Percentiles rank a stretch among this genome's conserved stretches.
Conservation (phyloP, 768 basidiomycete genomes). For the Tulasnella sp. region DNA sequence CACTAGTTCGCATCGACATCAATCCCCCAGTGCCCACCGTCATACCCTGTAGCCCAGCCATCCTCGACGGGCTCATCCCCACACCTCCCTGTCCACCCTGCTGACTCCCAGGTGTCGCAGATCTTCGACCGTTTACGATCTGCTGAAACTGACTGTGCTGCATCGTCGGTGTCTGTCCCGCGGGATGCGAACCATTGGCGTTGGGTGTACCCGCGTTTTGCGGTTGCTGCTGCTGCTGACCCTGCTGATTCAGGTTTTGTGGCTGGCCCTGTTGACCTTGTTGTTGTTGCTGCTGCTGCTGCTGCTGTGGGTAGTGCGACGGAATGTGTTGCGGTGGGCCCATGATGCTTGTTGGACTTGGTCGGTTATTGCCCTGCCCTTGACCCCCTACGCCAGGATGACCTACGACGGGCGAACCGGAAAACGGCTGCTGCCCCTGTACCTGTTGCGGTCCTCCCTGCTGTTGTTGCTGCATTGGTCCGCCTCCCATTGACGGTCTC, state of each 20-base stretch:
- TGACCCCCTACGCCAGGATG: too few relatives aligned
- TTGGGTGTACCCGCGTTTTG: background rate
- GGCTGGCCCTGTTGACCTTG: too few relatives aligned
- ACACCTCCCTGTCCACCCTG: background rate
- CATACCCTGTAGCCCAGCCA: background rate
- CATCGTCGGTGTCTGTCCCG: background rate
- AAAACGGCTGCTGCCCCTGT: background rate
- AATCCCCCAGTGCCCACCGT: too few relatives aligned
- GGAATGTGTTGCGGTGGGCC: too few relatives aligned
- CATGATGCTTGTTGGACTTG: too few relatives aligned
- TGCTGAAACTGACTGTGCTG: constrained; percentile 3
- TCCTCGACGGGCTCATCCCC: constrained; percentile 9
- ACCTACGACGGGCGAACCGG: too few relatives aligned
- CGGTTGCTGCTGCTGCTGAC: background rate
- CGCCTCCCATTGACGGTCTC: background rate
- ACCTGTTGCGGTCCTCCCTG: background rate
- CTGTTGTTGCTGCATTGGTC: background rate
- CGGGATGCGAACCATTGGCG: background rate
- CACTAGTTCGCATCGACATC: too few relatives aligned
- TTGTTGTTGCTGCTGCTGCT: too few relatives aligned
- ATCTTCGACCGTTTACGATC: background rate
- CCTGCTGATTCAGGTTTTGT: too few relatives aligned
- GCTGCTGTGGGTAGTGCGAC: too few relatives aligned
- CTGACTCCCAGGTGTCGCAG: constrained; percentile 7
- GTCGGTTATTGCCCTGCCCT: too few relatives aligned